Percentiles rank a stretch among this genome's conserved stretches.
phyloP scores from a whole-genome alignment of 345 rosid genomes.

The Corymbia maculata region DNA sequence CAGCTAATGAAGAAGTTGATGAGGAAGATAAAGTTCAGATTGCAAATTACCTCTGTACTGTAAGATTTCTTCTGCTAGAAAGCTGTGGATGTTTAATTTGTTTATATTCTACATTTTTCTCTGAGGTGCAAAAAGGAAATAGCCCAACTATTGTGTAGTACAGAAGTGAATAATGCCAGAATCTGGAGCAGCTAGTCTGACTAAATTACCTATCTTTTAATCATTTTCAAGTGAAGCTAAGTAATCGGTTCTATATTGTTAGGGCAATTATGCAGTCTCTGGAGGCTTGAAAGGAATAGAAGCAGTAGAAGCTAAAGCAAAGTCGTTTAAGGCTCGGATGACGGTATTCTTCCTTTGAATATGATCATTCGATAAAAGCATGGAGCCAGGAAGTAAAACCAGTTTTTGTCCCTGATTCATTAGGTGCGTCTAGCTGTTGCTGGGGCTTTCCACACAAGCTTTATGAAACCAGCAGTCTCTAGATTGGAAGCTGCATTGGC shows the following conservation, averaged over 20 bases:
- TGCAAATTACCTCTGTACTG: conserved; percentile 83
- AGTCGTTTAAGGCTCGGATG: conserved; percentile 95
- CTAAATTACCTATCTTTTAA: not conserved
- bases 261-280: conserved; percentile 98
- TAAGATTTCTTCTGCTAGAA: conserved; percentile 17
- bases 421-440: conserved; percentile 97
- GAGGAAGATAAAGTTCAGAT: conserved; percentile 80
- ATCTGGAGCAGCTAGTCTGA: not conserved
- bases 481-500: conserved; percentile 88
- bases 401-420: not conserved
- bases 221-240: not conserved
- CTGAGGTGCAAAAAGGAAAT: not conserved
- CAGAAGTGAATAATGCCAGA: not conserved
- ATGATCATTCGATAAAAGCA: not conserved
- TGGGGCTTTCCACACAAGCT: conserved; percentile 94
- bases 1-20: conserved; percentile 88
- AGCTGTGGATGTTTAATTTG: not conserved
- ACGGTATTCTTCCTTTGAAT: conserved; percentile 32
- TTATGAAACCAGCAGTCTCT: conserved; percentile 97
- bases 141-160: not conserved
- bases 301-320: conserved; percentile 88
- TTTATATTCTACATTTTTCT: not conserved
- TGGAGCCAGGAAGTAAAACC: not conserved
- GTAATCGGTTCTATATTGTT: not conserved
- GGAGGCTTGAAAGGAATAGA: conserved; percentile 93